These are phyloP conservation scores for Lentithecium fluviatile DNA, from an alignment of 495 filamentous ascomycete genomes.

Conservation along the genomic window DNA sequence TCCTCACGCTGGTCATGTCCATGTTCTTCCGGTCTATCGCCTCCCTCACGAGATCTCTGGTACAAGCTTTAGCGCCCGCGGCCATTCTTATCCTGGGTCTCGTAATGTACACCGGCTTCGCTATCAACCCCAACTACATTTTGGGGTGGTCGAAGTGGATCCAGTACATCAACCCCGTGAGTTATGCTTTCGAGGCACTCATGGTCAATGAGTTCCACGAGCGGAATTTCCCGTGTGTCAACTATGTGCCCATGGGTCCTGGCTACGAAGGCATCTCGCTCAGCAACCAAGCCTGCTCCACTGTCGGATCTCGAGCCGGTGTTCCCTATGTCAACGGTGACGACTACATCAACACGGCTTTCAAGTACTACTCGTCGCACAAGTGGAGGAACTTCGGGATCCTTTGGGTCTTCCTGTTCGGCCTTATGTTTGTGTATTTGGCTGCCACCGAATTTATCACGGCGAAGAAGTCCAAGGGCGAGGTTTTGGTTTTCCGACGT, in stretches of 20 bases:
- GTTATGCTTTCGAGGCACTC: slow-evolving; percentile 81
- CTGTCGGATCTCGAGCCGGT: slow-evolving; percentile 63
- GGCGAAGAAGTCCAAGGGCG: slow-evolving; percentile 78
- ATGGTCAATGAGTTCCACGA: slow-evolving; percentile 87
- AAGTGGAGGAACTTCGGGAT: slow-evolving; percentile 85
- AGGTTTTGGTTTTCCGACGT: slow-evolving; percentile 82
- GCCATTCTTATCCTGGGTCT: slow-evolving; percentile 78
- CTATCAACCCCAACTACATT: slow-evolving; percentile 76
- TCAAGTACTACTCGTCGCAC: slow-evolving; percentile 59
- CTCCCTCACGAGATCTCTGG: slow-evolving; percentile 72
- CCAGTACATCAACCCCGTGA: slow-evolving; percentile 80
- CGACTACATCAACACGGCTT: slow-evolving; percentile 62
- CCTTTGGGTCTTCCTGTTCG: slow-evolving; percentile 68
- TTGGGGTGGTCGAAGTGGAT: slow-evolving; percentile 83
- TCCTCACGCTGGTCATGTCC: slow-evolving; percentile 46
- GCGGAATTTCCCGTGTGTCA: slow-evolving; percentile 62
- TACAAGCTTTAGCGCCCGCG: slow-evolving; percentile 80
- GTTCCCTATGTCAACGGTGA: slow-evolving; percentile 60
- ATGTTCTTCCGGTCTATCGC: slow-evolving; percentile 75
- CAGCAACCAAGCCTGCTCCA: slow-evolving; percentile 56
- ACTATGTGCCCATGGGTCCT: slow-evolving; percentile 58
- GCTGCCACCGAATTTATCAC: slow-evolving; percentile 71
- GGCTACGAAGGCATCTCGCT: slow-evolving; percentile 50
- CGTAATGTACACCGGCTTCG: slow-evolving; percentile 88
- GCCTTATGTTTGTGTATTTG: slow-evolving; percentile 67